These are phyloP conservation scores for Flaveria ramosissima DNA, from an alignment of 129 eudicot genomes.

Conservation along the genomic window DNA sequence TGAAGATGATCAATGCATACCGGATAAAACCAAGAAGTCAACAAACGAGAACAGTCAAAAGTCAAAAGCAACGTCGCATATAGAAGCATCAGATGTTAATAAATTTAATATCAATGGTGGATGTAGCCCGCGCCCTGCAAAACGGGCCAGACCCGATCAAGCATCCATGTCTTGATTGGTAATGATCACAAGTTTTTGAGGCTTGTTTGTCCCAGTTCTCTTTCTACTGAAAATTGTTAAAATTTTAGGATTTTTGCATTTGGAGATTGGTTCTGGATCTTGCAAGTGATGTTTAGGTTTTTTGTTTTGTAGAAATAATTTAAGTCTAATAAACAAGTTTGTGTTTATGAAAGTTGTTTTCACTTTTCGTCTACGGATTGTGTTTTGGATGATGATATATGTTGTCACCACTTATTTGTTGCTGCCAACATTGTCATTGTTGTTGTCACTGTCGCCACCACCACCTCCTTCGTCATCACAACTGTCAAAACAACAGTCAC, in stretches of 20 bases:
- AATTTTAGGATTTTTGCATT: slow-evolving; percentile 27
- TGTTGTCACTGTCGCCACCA: no score
- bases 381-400: no score
- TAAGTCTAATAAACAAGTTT: slow-evolving; percentile 29
- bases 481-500: no score
- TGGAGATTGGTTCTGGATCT: slow-evolving; percentile 37
- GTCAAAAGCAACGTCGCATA: slow-evolving; percentile 32
- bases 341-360: slow-evolving; percentile 11
- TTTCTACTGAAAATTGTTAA: slow-evolving; percentile 20
- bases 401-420: no score
- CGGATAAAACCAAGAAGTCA: slow-evolving; percentile 15
- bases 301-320: slow-evolving; percentile 28
- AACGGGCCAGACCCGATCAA: slow-evolving; percentile 59
- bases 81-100: slow-evolving; percentile 26
- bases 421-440: no score
- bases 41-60: slow-evolving; percentile 20
- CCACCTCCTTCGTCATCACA: no score
- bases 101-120: slow-evolving; percentile 22
- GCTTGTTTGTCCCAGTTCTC: slow-evolving; percentile 25
- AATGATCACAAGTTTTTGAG: slow-evolving; percentile 12
- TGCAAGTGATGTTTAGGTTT: slow-evolving; percentile 27
- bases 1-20: slow-evolving; percentile 29
- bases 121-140: slow-evolving; percentile 46
- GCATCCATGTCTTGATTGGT: slow-evolving; percentile 33
- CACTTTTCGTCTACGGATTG: background rate